Percentiles rank a stretch among this genome's conserved stretches.
Conservation (phyloP, 768 basidiomycete genomes). For the Tylopilus subfusipes region DNA sequence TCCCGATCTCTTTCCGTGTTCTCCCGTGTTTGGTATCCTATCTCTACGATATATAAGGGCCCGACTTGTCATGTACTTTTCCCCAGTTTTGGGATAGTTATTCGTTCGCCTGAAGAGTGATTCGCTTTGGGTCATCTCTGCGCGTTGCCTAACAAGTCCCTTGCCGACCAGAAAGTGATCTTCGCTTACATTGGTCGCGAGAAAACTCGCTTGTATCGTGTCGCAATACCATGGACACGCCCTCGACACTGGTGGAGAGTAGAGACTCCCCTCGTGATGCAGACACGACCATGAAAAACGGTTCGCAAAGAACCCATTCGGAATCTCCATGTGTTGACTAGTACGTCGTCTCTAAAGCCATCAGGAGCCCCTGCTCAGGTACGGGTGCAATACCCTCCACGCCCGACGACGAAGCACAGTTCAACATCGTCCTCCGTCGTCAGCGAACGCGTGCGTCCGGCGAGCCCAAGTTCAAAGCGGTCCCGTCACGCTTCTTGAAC, state of each 20-base stretch:
- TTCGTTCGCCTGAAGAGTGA: too few species aligned
- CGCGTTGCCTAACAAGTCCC: too few species aligned
- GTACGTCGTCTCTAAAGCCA: neutral
- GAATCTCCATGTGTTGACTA: neutral
- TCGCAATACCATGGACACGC: constrained; percentile 7
- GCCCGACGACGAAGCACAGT: constrained; percentile 43
- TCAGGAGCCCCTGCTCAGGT: neutral
- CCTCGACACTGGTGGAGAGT: constrained; percentile 1
- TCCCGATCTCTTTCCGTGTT: too few species aligned
- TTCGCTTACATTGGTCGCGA: neutral
- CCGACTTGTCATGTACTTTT: too few species aligned
- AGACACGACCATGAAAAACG: neutral
- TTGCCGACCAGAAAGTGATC: neutral
- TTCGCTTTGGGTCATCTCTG: too few species aligned
- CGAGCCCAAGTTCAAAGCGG: constrained; percentile 35
- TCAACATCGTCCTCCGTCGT: constrained; percentile 56
- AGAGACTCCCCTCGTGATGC: neutral
- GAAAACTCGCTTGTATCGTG: neutral
- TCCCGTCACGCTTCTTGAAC: constrained; percentile 60
- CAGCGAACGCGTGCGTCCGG: constrained; percentile 49
- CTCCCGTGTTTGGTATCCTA: too few species aligned
- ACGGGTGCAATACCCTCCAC: constrained; percentile 35
- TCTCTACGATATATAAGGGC: too few species aligned
- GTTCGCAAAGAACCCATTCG: neutral
- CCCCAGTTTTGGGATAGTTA: too few species aligned